Conservation (phyloP, 1,284 basidiomycete genomes). For the Apiotrichum veenhuisii region DNA sequence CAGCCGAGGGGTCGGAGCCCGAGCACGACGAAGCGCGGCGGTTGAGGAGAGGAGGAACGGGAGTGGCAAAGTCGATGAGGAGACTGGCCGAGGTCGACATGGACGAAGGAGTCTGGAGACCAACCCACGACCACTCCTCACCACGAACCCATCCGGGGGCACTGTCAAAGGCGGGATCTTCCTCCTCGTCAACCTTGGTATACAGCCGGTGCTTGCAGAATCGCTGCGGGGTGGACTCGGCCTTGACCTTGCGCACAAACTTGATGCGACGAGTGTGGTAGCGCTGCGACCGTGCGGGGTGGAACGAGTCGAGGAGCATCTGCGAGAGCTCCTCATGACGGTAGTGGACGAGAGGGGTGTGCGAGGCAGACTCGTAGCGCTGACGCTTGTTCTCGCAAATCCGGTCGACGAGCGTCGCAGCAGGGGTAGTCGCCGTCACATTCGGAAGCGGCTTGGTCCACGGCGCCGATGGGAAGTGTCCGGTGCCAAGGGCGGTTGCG, state of each 20-base stretch:
- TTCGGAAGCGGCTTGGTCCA: conserved; percentile 18
- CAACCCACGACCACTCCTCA: conserved; percentile 46
- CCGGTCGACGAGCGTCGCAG: conserved; percentile 22
- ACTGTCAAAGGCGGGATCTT: conserved; percentile 42
- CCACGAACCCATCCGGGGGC: conserved; percentile 44
- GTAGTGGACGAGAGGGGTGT: conserved; percentile 40
- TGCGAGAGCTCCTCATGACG: conserved; percentile 51
- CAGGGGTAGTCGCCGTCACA: neutral
- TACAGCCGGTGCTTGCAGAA: conserved; percentile 44
- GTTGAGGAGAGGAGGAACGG: conserved; percentile 11
- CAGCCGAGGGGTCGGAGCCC: conserved; percentile 4
- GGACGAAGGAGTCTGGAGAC: conserved; percentile 22
- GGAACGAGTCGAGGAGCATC: conserved; percentile 53
- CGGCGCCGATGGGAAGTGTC: conserved; percentile 20
- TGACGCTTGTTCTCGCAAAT: conserved; percentile 39
- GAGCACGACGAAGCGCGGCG: conserved; percentile 1
- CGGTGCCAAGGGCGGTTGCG: neutral
- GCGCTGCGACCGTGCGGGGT: conserved; percentile 47
- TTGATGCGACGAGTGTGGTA: conserved; percentile 50
- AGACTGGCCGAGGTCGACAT: conserved; percentile 16
- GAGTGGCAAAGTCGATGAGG: conserved; percentile 20
- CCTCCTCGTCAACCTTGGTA: conserved; percentile 43
- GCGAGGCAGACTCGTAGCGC: conserved; percentile 27
- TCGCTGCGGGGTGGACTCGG: conserved; percentile 44
- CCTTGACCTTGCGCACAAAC: conserved; percentile 52